These are phyloP conservation scores for Fusarium anguioides DNA, from an alignment of 2,329 filamentous ascomycete species.

Conservation along the genomic window DNA sequence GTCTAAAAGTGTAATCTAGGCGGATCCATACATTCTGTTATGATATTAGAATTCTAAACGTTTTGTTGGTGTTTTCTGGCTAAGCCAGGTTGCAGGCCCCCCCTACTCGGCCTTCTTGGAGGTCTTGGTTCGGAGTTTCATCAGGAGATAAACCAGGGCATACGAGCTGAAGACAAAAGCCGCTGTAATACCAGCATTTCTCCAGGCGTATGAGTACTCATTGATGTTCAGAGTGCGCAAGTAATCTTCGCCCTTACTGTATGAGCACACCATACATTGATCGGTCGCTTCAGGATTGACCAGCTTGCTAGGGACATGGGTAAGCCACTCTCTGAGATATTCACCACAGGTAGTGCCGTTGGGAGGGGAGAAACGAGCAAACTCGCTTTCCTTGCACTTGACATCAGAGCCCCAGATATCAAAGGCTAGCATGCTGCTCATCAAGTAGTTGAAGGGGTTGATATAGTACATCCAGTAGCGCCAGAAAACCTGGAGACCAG, in stretches of 20 bases:
- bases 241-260: slow-evolving; percentile 68
- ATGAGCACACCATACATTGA: slow-evolving; percentile 71
- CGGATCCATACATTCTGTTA: slow-evolving; percentile 1
- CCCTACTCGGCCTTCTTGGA: slow-evolving; percentile 57
- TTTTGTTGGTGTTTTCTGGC: neutral
- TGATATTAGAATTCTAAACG: neutral
- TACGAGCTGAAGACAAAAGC: slow-evolving; percentile 68
- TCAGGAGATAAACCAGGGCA: slow-evolving; percentile 56
- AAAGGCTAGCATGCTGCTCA: slow-evolving; percentile 66
- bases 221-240: slow-evolving; percentile 68
- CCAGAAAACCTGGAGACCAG: slow-evolving; percentile 74
- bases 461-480: slow-evolving; percentile 71
- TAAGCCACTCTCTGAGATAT: slow-evolving; percentile 66
- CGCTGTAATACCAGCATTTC: slow-evolving; percentile 69
- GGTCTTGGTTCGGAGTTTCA: slow-evolving; percentile 62
- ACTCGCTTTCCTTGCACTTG: slow-evolving; percentile 59
- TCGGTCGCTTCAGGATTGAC: slow-evolving; percentile 68
- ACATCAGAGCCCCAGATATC: slow-evolving; percentile 60
- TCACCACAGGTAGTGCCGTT: slow-evolving; percentile 64
- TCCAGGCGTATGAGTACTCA: slow-evolving; percentile 73
- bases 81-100: neutral
- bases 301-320: slow-evolving; percentile 59
- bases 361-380: slow-evolving; percentile 63
- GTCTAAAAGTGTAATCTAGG: neutral
- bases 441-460: slow-evolving; percentile 71